Evolutionary conservation across 2,329 filamentous ascomycete species (phyloP).

Genomic region (Cladobotryum protrusum): DNA sequence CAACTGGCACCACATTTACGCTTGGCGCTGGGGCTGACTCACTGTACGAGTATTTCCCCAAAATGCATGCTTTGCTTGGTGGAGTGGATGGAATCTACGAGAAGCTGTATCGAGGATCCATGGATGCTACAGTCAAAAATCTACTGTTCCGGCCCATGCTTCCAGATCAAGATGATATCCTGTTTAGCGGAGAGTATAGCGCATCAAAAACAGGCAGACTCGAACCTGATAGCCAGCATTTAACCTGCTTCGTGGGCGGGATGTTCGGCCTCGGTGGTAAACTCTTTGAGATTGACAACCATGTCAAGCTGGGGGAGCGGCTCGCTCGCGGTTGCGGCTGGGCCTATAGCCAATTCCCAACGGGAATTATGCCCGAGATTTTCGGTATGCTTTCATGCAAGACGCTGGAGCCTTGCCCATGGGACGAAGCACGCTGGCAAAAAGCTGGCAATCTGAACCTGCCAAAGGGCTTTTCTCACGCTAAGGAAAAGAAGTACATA

Average conservation of each 20-base stretch:
- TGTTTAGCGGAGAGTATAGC: conserved; percentile 34
- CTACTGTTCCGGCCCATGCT: conserved; percentile 67
- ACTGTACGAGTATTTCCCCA: conserved; percentile 56
- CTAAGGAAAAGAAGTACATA: conserved; percentile 43
- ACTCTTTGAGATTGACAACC: conserved; percentile 46
- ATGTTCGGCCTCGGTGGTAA: conserved; percentile 60
- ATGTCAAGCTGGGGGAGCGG: conserved; percentile 42
- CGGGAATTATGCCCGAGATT: conserved; percentile 54
- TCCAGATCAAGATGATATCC: conserved; percentile 53
- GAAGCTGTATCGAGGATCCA: conserved; percentile 57
- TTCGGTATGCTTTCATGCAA: conserved; percentile 43
- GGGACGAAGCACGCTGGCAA: conserved; percentile 25
- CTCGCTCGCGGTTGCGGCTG: conserved; percentile 51
- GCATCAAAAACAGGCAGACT: conserved; percentile 18
- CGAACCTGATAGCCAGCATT: conserved; percentile 25
- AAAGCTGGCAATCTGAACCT: conserved; percentile 21
- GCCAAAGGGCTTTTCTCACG: conserved; percentile 56
- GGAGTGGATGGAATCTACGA: conserved; percentile 56
- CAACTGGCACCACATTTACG: conserved; percentile 38
- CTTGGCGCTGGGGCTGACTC: conserved; percentile 52
- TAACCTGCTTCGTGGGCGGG: conserved; percentile 61
- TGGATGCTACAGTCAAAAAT: conserved; percentile 54
- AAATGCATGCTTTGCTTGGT: conserved; percentile 60
- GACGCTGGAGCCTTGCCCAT: conserved; percentile 25
- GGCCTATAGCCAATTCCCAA: conserved; percentile 48